Percentiles rank a stretch among this genome's conserved stretches.
phyloP scores from a whole-genome alignment of 1,139 yeast genomes.

The Debaryomyces singareniensis region DNA sequence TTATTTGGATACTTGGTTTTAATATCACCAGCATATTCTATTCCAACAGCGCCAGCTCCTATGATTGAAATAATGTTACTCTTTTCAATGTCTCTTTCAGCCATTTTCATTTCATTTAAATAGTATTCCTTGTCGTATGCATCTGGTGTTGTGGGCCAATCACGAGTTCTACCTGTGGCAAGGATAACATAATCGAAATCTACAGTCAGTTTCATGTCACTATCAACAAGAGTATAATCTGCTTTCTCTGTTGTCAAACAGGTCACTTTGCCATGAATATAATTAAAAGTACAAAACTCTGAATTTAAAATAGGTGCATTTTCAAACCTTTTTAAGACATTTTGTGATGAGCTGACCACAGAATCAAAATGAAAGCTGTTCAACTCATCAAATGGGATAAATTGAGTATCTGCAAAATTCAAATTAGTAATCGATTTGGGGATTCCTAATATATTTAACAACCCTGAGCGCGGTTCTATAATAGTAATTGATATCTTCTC shows the following conservation, averaged over 20 bases:
- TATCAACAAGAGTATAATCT: constrained; percentile 14
- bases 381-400: constrained; percentile 20
- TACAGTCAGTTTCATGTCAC: constrained; percentile 11
- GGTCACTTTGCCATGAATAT: constrained; percentile 36
- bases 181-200: constrained; percentile 44
- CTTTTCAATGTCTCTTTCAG: constrained; percentile 14
- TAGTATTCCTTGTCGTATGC: constrained; percentile 24
- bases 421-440: constrained; percentile 43
- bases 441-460: constrained; percentile 45
- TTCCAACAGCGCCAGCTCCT: constrained; percentile 49
- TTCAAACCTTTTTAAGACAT: constrained; percentile 16
- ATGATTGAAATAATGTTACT: constrained; percentile 26
- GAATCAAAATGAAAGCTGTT: constrained; percentile 20
- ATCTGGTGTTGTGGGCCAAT: constrained; percentile 50
- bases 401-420: constrained; percentile 42
- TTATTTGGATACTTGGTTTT: constrained; percentile 29
- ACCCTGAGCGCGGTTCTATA: constrained; percentile 48
- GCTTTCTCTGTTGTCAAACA: constrained; percentile 22
- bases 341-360: constrained; percentile 10
- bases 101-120: constrained; percentile 28
- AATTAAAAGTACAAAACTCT: constrained; percentile 13
- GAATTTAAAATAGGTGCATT: constrained; percentile 6
- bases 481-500: constrained; percentile 30
- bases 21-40: constrained; percentile 44
- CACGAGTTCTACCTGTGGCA: constrained; percentile 47